phyloP scores from a whole-genome alignment of 2,329 filamentous ascomycete genomes.

The Calonectria henricotiae region DNA sequence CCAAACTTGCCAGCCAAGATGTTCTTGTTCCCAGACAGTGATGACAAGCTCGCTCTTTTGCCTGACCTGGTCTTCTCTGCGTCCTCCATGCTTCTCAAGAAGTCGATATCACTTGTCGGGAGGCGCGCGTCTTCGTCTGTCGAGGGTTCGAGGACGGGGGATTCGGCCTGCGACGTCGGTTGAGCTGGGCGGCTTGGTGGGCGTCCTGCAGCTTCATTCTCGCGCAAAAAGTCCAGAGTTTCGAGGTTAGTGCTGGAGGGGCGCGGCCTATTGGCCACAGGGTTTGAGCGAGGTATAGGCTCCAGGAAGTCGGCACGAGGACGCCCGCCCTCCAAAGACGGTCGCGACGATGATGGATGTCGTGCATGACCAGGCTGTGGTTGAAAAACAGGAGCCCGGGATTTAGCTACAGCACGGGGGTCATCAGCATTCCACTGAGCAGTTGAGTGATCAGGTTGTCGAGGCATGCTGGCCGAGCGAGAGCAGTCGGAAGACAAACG shows the following conservation, averaged over 20 bases:
- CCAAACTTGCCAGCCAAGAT: conserved; percentile 92
- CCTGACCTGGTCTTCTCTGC: conserved; percentile 66
- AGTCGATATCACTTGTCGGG: conserved; percentile 83
- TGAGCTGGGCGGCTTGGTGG: conserved; percentile 55
- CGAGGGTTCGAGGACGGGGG: conserved; percentile 61
- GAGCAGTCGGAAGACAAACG: conserved; percentile 47
- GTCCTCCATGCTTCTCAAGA: conserved; percentile 83
- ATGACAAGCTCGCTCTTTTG: conserved; percentile 83
- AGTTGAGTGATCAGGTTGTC: conserved; percentile 46
- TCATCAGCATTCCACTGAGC: conserved; percentile 45
- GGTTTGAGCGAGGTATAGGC: conserved; percentile 44
- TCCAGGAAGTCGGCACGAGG: conserved; percentile 52
- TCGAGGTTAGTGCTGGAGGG: conserved; percentile 89
- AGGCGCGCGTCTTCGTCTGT: conserved; percentile 46
- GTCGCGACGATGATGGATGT: conserved; percentile 50
- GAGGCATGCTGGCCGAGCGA: conserved; percentile 53
- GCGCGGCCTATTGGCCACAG: conserved; percentile 71
- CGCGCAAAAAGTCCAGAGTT: conserved; percentile 84
- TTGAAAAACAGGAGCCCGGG: conserved; percentile 51
- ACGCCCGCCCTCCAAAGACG: conserved; percentile 51
- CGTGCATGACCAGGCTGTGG: conserved; percentile 50
- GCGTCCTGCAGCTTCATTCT: conserved; percentile 75
- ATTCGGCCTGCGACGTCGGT: conserved; percentile 56
- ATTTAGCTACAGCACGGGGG: conserved; percentile 38
- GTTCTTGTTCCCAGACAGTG: conserved; percentile 82